Evolutionary conservation across 306 rosid genomes (phyloP).

Genomic region (Malus sieversii): DNA sequence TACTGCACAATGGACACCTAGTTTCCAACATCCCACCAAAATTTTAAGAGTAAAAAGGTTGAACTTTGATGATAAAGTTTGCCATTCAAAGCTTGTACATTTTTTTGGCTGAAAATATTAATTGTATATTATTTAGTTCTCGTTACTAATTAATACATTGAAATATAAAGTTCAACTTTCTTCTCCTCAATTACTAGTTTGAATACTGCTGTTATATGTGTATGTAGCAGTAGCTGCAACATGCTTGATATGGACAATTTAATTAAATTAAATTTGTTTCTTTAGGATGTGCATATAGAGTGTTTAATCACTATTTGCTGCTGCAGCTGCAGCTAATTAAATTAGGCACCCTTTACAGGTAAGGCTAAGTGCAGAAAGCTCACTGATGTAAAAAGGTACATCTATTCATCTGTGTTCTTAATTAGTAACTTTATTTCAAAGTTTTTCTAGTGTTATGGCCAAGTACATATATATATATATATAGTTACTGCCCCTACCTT

Average conservation of each 20-base stretch:
- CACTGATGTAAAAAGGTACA: slow-evolving; percentile 40
- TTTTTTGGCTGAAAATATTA: not conserved
- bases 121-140: not conserved
- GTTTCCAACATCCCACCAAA: not conserved
- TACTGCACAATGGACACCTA: not conserved
- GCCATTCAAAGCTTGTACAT: not conserved
- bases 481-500: not conserved
- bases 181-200: not conserved
- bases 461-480: not conserved
- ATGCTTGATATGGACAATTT: not conserved
- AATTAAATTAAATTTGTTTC: not conserved
- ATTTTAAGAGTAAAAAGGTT: not conserved
- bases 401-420: not conserved
- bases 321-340: slow-evolving; percentile 34
- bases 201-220: not conserved
- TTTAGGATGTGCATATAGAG: slow-evolving; percentile 8
- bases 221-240: not conserved
- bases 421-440: not conserved
- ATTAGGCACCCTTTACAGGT: slow-evolving; percentile 73
- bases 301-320: slow-evolving; percentile 25
- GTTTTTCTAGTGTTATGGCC: not conserved
- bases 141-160: not conserved
- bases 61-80: not conserved
- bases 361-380: slow-evolving; percentile 35
- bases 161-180: not conserved